Base-by-base conservation (phyloP, 2,329 filamentous ascomycete genomes). In the Didymella exigua region DNA sequence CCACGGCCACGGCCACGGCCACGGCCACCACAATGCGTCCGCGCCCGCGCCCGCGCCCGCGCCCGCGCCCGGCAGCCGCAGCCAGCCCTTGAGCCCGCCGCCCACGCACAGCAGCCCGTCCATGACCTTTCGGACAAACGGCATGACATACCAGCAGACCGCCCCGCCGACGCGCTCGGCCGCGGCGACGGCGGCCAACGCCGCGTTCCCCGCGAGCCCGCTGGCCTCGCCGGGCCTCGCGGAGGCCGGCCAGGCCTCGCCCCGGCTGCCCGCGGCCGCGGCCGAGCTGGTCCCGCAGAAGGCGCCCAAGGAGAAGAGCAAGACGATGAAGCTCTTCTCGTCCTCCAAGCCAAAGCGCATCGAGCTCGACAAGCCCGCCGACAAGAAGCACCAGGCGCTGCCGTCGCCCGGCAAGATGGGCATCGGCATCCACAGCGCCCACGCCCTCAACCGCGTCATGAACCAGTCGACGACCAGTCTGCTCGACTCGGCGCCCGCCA, bases 321-420 rank as follows among this genome's bases (percentile, higher is more conserved):
- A 91, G 76, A 89, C 90, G 71, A 89, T 90, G 72, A 93, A 93
- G 78, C 80, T 93, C 24, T 93, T 93, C 70, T 90, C 88, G 6
- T 55, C 65, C 48, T 38, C 36, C 6, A 84, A 90, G 45, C 89
- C 89, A 0, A 88, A 89, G 68, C 91, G 88, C 75, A 89, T 91
- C 64, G 83, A 84, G 45, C 85, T 86, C 53, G 83, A 82, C n/a
- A 91, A 89, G 70, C 83, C 85, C 30, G 62, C 80, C 6, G 76
- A 77, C 44, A 76, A 72, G 61, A 88, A 86, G 66, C 81, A 87
- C 16, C 87, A 88, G 61, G 83, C 87, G 1, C 73, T 90, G 21
- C 88, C 89, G 1, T 92, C 89, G 59, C 90, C 90, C 1, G 70
- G 70, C 8, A 75, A 75, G 66, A 85, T 86, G 61, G 89, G 89